Conservation (phyloP, 257 asterid species). For the Scutellaria galericulata region DNA sequence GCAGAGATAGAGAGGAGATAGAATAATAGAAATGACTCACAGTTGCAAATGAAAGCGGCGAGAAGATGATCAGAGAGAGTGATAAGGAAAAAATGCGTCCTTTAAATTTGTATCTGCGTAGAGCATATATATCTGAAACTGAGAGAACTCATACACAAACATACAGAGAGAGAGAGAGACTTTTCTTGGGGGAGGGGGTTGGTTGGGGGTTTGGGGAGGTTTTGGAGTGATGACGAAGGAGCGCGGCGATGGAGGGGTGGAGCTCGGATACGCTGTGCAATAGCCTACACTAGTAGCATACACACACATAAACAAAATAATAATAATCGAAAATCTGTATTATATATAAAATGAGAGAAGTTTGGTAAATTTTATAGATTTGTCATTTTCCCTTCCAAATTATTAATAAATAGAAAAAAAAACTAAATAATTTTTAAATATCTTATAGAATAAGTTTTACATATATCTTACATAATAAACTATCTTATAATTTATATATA, state of each 20-base stretch:
- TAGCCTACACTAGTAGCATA: background rate
- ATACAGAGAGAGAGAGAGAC: background rate
- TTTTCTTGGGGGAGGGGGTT: conserved; percentile 27
- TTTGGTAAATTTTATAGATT: too few relatives aligned
- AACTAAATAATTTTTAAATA: too few relatives aligned
- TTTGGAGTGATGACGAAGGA: conserved; percentile 29
- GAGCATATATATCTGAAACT: too few relatives aligned
- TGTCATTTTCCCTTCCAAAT: too few relatives aligned
- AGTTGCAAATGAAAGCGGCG: conserved; percentile 18
- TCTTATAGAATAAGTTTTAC: too few relatives aligned
- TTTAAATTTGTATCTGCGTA: background rate
- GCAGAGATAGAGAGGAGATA: background rate
- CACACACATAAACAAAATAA: too few relatives aligned
- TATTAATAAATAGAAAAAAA: too few relatives aligned
- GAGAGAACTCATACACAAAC: background rate
- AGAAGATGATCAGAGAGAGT: conserved; percentile 15
- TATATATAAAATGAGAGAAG: too few relatives aligned
- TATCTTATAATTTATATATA: too few relatives aligned
- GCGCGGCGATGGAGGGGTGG: conserved; percentile 16
- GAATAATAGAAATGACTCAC: conserved; percentile 32
- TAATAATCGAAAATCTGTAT: too few relatives aligned
- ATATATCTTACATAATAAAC: too few relatives aligned
- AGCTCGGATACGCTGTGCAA: background rate
- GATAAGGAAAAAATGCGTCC: background rate
- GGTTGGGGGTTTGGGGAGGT: conserved; percentile 42